phyloP scores from a whole-genome alignment of 2,329 filamentous ascomycete species.

The Botrytis elliptica region DNA sequence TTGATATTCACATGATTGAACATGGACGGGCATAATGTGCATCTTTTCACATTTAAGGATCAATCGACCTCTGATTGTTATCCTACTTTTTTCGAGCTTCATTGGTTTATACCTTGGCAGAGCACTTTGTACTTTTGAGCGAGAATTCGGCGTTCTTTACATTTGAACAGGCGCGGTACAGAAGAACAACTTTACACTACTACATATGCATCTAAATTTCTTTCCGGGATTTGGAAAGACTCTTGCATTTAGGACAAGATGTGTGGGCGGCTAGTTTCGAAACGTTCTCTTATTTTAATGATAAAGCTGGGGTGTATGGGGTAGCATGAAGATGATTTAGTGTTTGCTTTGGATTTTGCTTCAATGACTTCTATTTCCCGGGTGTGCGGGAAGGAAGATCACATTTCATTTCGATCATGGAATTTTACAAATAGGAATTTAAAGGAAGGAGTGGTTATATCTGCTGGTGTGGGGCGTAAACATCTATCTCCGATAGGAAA shows the following conservation, averaged over 20 bases:
- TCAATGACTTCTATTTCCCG: constrained; percentile 19
- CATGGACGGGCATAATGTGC: constrained; percentile 34
- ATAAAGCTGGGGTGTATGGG: constrained; percentile 21
- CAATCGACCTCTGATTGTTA: constrained; percentile 18
- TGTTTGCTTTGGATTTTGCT: constrained; percentile 22
- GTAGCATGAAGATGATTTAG: constrained; percentile 21
- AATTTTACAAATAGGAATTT: constrained; percentile 13
- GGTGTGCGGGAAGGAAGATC: constrained; percentile 20
- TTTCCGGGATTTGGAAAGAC: constrained; percentile 23
- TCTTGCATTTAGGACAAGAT: constrained; percentile 23
- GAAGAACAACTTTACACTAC: constrained; percentile 17
- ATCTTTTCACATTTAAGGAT: constrained; percentile 28
- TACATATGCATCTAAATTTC: constrained; percentile 29
- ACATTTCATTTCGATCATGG: constrained; percentile 22
- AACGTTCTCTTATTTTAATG: constrained; percentile 24
- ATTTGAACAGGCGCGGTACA: constrained; percentile 19
- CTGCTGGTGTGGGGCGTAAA: constrained; percentile 19
- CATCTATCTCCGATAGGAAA: constrained; percentile 14
- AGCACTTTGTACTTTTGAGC: constrained; percentile 31
- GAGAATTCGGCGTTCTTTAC: constrained; percentile 27
- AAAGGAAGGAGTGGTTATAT: constrained; percentile 18
- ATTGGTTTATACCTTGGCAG: constrained; percentile 23
- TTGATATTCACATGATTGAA: constrained; percentile 31
- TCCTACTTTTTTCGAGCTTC: constrained; percentile 26
- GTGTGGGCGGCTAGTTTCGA: constrained; percentile 16